Evolutionary conservation across 2,329 filamentous ascomycete species (phyloP).

Genomic region (Paracoccidioides lutzii): DNA sequence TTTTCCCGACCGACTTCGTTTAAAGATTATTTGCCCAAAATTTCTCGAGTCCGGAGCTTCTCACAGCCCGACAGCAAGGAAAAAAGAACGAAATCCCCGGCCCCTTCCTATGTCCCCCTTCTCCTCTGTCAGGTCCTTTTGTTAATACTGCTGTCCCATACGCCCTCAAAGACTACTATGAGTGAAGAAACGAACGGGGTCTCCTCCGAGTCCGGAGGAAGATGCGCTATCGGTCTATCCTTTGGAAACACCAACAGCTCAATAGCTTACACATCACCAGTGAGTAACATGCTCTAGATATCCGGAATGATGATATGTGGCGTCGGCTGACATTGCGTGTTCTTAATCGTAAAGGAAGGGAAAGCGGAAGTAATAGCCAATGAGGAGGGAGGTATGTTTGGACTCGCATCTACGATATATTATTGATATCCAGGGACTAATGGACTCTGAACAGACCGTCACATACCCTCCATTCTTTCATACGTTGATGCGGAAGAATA

Average conservation of each 20-base stretch:
- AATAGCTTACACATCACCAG: constrained; percentile 69
- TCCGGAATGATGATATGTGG: constrained; percentile 1
- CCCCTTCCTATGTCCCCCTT: not conserved
- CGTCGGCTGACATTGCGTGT: constrained; percentile 8
- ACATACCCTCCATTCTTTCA: constrained; percentile 87
- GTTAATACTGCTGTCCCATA: not conserved
- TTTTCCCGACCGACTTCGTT: constrained; percentile 1
- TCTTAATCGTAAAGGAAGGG: constrained; percentile 49
- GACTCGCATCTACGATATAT: not conserved
- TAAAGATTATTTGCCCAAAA: constrained; percentile 4
- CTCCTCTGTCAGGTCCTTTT: not conserved
- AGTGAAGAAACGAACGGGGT: constrained; percentile 42
- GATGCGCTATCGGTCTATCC: constrained; percentile 78
- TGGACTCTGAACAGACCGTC: constrained; percentile 54
- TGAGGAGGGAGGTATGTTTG: constrained; percentile 73
- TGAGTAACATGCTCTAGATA: constrained; percentile 22
- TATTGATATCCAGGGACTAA: constrained; percentile 9
- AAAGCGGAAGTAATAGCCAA: constrained; percentile 97
- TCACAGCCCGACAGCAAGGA: not conserved
- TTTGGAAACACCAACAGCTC: constrained; percentile 99
- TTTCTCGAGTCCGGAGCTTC: not conserved
- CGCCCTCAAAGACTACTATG: constrained; percentile 18
- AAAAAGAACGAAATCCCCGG: not conserved
- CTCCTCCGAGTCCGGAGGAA: constrained; percentile 33
- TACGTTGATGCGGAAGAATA: constrained; percentile 96